Conservation (phyloP, 129 eudicot genomes). For the Erigeron canadensis region DNA sequence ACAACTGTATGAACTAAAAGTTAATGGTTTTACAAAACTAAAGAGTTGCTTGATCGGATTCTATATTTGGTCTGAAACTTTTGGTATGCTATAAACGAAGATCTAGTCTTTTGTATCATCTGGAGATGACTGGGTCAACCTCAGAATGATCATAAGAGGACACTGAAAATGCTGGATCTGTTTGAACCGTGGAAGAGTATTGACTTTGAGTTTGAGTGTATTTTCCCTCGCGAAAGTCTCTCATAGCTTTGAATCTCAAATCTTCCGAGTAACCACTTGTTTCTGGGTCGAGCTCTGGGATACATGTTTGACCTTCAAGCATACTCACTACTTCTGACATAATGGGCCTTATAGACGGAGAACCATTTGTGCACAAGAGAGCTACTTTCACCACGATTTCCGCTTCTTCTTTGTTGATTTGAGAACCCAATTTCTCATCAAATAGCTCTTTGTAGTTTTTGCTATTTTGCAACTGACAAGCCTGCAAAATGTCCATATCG, state of each 20-base stretch:
- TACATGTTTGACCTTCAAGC: slow-evolving; percentile 53
- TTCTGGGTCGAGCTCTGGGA: slow-evolving; percentile 48
- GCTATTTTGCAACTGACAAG: slow-evolving; percentile 48
- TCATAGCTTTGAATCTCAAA: slow-evolving; percentile 69
- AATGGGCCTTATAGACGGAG: slow-evolving; percentile 63
- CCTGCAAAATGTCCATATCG: slow-evolving; percentile 38
- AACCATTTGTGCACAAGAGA: slow-evolving; percentile 60
- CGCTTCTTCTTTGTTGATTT: slow-evolving; percentile 53
- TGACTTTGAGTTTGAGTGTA: slow-evolving; percentile 27
- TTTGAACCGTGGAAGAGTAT: slow-evolving; percentile 24
- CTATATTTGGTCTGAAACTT: neutral
- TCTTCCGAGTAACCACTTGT: slow-evolving; percentile 40
- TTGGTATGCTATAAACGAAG: neutral
- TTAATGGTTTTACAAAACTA: too few relatives aligned
- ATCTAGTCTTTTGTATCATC: slow-evolving; percentile 4
- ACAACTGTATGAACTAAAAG: too few relatives aligned
- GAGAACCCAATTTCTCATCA: slow-evolving; percentile 46
- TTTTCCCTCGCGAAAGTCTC: slow-evolving; percentile 53
- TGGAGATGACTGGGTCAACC: slow-evolving; percentile 6
- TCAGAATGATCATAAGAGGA: slow-evolving; percentile 27
- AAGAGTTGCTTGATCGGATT: neutral
- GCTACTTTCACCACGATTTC: slow-evolving; percentile 55
- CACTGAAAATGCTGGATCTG: slow-evolving; percentile 32
- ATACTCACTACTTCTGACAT: slow-evolving; percentile 69
- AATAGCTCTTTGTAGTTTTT: slow-evolving; percentile 46